Base-by-base conservation (phyloP, 1,139 yeast genomes). In the Pichia sp. region DNA sequence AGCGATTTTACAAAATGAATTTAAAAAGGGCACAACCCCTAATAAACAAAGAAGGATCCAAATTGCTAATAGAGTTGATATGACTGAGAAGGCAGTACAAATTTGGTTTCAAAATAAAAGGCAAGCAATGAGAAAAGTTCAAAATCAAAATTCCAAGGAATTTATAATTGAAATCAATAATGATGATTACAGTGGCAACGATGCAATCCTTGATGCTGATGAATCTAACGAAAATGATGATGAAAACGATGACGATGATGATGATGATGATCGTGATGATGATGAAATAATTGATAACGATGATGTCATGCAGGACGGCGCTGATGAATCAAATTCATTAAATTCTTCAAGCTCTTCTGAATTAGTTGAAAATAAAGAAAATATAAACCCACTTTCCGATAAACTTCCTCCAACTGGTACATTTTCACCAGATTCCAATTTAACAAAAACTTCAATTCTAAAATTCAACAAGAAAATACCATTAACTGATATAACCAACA, bases 71-170 rank as follows among this genome's bases (percentile, higher is more conserved):
- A 77, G 73, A 52, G 95, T 92, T 37, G 79, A 80, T 52, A 92
- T 90, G 97, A 78, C 92, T 16, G 97, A 89, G 63, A 89, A 89
- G 63, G 95, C 97, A 2, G 95, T 92, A 29, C 97, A 92, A 67
- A 87, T 92, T 53, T 92, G 98, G 98, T 92, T 92, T 66, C 98
- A 92, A 66, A 92, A 92, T 66, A 85, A 81, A 63, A 80, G 98
- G 64, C 98, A 92, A 67, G 76, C 89, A 37, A 66, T 81, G 53
- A 78, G 94, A 54, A 81, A 78, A 43, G 46, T 38, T 35, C 48
- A 50, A 35, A 38, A 35, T 23, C 40, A 38, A 28, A 47, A 41
- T 35, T 35, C 38, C 10, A 50, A 47, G 28, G 43, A 41, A 22
- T 36, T 42, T 33, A 27, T 40, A 10, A 42, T 42, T 22, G 42